Conservation (phyloP, 1,139 yeast genomes). For the Suhomyces panamericanus region DNA sequence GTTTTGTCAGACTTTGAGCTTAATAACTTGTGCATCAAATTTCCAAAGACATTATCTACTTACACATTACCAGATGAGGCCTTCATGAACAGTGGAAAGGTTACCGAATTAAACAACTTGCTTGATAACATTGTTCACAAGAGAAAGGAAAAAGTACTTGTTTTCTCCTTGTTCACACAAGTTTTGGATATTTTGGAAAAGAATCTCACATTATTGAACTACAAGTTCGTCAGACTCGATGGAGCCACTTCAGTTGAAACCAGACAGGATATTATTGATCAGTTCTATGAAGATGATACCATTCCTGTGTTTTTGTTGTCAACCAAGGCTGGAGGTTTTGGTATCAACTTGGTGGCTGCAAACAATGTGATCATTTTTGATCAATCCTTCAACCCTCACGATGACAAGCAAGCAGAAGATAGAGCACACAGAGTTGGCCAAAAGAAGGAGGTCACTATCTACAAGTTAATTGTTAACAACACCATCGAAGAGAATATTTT, state of each 20-base stretch:
- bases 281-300: conserved; percentile 75
- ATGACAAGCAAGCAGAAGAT: conserved; percentile 97
- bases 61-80: conserved; percentile 55
- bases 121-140: conserved; percentile 55
- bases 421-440: conserved; percentile 98
- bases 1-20: conserved; percentile 95
- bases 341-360: conserved; percentile 94
- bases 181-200: conserved; percentile 83
- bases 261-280: conserved; percentile 88
- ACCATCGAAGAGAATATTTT: conserved; percentile 90
- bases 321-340: conserved; percentile 98
- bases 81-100: conserved; percentile 80
- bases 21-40: conserved; percentile 68
- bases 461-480: conserved; percentile 67
- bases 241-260: conserved; percentile 94
- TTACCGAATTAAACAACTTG: conserved; percentile 55
- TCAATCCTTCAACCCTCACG: conserved; percentile 96
- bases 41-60: conserved; percentile 61
- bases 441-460: conserved; percentile 79
- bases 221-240: conserved; percentile 82
- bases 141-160: conserved; percentile 67
- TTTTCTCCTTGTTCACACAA: conserved; percentile 92
- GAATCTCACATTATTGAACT: conserved; percentile 62
- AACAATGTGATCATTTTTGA: conserved; percentile 89
- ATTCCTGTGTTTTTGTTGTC: conserved; percentile 87